Evolutionary conservation across 2,329 filamentous ascomycete species (phyloP), one percentile per base, ranked within the genome.

Genomic region (Chrysosporium keratinophilum): DNA sequence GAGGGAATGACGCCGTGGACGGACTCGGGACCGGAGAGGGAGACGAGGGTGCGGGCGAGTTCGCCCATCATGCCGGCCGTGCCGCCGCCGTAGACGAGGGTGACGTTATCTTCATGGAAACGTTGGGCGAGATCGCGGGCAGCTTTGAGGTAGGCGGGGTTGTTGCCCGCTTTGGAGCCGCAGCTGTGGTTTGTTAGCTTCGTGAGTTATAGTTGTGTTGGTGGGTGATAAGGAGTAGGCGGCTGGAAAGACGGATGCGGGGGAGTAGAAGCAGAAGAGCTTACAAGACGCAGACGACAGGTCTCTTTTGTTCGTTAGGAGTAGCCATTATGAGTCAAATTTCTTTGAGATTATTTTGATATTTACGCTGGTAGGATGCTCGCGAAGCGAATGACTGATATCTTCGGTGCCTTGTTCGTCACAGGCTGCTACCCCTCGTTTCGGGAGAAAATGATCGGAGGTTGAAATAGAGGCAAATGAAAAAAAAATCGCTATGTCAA

Each of bases 11-110:
- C 87, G 65, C 93, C 93, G 73, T 96, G 91, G 14, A 97, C 93
- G 11, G 85, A 74, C 49, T 82, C 70, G 0, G 90, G 88, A 2
- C 93, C 91, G 4, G 84, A 83, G 58, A 96, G 81, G 0, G 85
- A 78, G 61, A 94, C 88, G 28, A 98, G 82, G 0, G 88, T 90
- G 63, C 84, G 85, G 44, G 93, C 88, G 10, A 97, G 72, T 67
- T 96, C 89, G 65, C 93, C 93, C 93, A 98, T 98, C 44, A 98
- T 79, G 9, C 93, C 93, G 37, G 88, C 82, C 1, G 91, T 97
- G 64, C 93, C 93, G 61, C 93, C 93, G 61, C 93, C 93, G 70
- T 97, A 98, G 59, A 97, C 89, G 42, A 98, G 81, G 9, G 80
- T 78, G 63, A 94, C 88, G 67, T 87, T 83, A 65, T 86, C 79